phyloP scores from a whole-genome alignment of 345 rosid species.

The Lepidium africanum region DNA sequence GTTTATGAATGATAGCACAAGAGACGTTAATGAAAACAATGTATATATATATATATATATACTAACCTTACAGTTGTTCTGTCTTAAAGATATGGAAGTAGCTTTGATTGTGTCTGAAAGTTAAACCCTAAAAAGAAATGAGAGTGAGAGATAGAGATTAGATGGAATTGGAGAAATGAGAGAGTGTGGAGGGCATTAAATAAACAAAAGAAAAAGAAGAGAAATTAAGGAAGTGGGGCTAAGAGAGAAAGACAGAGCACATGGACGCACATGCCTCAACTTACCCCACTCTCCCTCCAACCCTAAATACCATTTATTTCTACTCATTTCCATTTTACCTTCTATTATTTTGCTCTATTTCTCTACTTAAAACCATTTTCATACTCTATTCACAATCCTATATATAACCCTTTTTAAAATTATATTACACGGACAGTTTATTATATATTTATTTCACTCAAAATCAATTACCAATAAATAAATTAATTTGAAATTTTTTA shows the following conservation, averaged over 20 bases:
- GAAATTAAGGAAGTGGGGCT: slow-evolving; percentile 47
- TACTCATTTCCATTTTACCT: slow-evolving; percentile 13
- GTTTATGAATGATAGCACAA: not conserved
- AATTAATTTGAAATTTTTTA: too few species aligned
- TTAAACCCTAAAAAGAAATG: slow-evolving; percentile 17
- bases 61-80: slow-evolving; percentile 6
- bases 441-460: too few species aligned
- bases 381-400: not conserved
- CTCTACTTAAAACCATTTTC: not conserved
- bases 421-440: too few species aligned
- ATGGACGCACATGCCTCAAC: slow-evolving; percentile 86
- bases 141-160: slow-evolving; percentile 7
- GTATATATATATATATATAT: not conserved
- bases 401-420: not conserved
- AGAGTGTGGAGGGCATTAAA: slow-evolving; percentile 47
- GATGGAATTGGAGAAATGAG: slow-evolving; percentile 19
- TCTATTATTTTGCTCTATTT: slow-evolving; percentile 24
- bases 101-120: slow-evolving; percentile 3
- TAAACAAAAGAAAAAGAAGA: slow-evolving; percentile 39
- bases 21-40: not conserved
- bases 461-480: too few species aligned
- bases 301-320: slow-evolving; percentile 24
- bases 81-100: not conserved
- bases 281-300: slow-evolving; percentile 24
- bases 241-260: slow-evolving; percentile 79